phyloP scores from a whole-genome alignment of 768 basidiomycete species.

The Holtermanniella nyarrowii region DNA sequence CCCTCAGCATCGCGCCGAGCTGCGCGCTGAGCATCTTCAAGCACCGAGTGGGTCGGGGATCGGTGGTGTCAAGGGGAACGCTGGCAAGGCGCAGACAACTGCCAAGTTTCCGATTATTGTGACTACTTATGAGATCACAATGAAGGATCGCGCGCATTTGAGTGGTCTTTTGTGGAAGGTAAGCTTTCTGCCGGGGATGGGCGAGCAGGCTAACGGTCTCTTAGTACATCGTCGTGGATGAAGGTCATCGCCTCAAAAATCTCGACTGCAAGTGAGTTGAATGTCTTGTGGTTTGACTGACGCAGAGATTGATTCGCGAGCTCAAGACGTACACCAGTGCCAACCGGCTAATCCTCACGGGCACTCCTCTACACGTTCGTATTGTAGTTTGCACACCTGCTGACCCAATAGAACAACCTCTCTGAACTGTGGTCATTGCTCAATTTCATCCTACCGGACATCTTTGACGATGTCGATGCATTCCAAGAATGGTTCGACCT shows the following conservation, averaged over 20 bases:
- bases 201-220: conserved; percentile 36
- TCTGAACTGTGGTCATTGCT: conserved; percentile 89
- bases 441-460: conserved; percentile 89
- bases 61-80: conserved; percentile 13
- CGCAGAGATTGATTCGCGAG: conserved; percentile 59
- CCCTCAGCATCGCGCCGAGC: conserved; percentile 65
- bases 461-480: conserved; percentile 77
- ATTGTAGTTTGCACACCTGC: not conserved
- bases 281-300: not conserved
- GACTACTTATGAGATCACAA: conserved; percentile 89
- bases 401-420: conserved; percentile 66
- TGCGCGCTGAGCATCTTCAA: conserved; percentile 57
- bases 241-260: conserved; percentile 84
- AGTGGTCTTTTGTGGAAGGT: conserved; percentile 49
- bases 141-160: conserved; percentile 62
- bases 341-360: conserved; percentile 85
- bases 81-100: conserved; percentile 33
- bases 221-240: conserved; percentile 80
- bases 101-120: conserved; percentile 65
- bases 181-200: not conserved
- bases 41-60: conserved; percentile 27
- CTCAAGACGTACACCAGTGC: conserved; percentile 77
- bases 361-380: conserved; percentile 85
- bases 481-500: conserved; percentile 70
- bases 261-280: conserved; percentile 59